These are phyloP conservation scores for Ottelia alismoides DNA, from an alignment of 106 monocot species.

Conservation along the genomic window DNA sequence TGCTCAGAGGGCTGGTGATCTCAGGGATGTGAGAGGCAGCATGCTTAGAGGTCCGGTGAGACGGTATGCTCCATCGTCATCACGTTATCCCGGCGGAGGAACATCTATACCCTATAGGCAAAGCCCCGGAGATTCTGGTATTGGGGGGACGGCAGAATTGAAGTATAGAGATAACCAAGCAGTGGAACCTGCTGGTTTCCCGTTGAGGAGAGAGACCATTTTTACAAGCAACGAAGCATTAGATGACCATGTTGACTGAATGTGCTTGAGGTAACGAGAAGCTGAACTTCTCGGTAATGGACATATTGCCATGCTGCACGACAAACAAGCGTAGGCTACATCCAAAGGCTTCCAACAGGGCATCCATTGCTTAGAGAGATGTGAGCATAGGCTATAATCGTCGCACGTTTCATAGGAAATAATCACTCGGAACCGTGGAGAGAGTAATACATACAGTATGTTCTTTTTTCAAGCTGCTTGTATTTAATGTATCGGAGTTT, in stretches of 20 bases:
- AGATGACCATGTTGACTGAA: conserved; percentile 65
- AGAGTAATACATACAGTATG: too few species aligned
- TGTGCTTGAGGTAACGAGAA: background rate
- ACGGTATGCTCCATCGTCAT: conserved; percentile 58
- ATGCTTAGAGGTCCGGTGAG: conserved; percentile 35
- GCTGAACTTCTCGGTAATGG: too few species aligned
- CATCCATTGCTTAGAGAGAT: too few species aligned
- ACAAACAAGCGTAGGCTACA: too few species aligned
- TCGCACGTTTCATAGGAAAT: too few species aligned
- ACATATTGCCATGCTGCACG: too few species aligned
- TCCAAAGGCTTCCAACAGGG: too few species aligned
- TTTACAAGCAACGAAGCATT: conserved; percentile 28
- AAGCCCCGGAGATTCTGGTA: conserved; percentile 32
- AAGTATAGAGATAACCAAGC: conserved; percentile 38
- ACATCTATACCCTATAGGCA: conserved; percentile 36
- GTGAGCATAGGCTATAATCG: too few species aligned
- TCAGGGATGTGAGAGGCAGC: conserved; percentile 37
- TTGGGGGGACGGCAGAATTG: conserved; percentile 35
- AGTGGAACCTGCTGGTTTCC: conserved; percentile 46
- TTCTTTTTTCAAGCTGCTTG: too few species aligned
- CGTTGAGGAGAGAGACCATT: conserved; percentile 58
- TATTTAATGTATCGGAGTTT: too few species aligned
- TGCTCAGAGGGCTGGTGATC: conserved; percentile 21
- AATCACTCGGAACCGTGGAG: too few species aligned
- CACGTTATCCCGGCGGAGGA: conserved; percentile 39